A percentile compares a stretch with the other conserved stretches of the same genome.
These are phyloP conservation scores for Prunus mongolica DNA, from an alignment of 306 rosid genomes.

Conservation along the genomic window DNA sequence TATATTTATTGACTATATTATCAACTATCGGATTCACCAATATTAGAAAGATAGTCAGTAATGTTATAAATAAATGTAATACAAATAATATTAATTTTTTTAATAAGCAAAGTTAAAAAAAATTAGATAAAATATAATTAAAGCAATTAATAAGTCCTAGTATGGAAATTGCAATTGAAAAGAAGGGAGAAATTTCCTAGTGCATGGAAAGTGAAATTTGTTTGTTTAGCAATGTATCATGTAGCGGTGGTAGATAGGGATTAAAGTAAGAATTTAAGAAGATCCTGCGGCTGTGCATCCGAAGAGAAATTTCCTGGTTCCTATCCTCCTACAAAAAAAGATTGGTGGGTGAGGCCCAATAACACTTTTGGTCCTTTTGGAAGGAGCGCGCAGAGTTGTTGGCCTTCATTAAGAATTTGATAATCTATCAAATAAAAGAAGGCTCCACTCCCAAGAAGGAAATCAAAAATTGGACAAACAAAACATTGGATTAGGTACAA, in stretches of 20 bases:
- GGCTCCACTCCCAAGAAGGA: not conserved
- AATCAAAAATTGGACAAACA: too few relatives aligned
- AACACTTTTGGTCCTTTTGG: not conserved
- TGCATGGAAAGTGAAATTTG: not conserved
- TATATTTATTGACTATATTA: too few relatives aligned
- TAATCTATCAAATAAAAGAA: not conserved
- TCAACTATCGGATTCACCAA: fast-evolving
- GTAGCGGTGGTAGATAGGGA: not conserved
- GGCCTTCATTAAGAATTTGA: not conserved
- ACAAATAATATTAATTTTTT: too few relatives aligned
- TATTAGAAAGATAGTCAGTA: too few relatives aligned
- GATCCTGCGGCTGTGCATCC: not conserved
- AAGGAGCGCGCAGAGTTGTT: not conserved
- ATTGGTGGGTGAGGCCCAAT: not conserved
- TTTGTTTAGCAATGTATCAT: not conserved
- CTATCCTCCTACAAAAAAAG: too few relatives aligned
- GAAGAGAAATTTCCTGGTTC: not conserved
- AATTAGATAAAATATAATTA: too few relatives aligned
- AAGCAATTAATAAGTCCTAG: not conserved
- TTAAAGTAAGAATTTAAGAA: not conserved
- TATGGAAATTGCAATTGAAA: not conserved
- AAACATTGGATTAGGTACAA: too few relatives aligned
- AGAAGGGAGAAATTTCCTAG: not conserved
- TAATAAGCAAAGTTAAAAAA: too few relatives aligned
- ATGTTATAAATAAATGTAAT: too few relatives aligned